A percentile compares a stretch with the other conserved stretches of the same genome.
Conservation (phyloP, 441 rosid genomes). For the Gossypium gossypioides region DNA sequence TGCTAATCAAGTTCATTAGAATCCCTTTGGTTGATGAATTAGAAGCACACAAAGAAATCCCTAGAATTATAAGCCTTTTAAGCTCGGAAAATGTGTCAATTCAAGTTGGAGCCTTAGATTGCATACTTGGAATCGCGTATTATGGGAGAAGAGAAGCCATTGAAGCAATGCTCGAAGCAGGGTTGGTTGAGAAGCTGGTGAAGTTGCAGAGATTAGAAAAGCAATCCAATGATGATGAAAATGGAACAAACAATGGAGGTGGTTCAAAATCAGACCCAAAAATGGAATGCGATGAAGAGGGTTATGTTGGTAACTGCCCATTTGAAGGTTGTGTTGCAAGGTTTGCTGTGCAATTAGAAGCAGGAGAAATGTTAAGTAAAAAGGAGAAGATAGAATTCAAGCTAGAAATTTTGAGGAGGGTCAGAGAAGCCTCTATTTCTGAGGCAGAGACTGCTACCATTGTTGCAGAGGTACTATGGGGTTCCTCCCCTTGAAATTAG, state of each 20-base stretch:
- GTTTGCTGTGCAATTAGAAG: conserved; percentile 46
- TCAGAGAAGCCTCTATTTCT: conserved; percentile 32
- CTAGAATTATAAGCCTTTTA: conserved; percentile 26
- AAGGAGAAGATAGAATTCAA: conserved; percentile 35
- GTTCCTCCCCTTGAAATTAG: conserved; percentile 32
- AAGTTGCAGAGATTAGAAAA: conserved; percentile 32
- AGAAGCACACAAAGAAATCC: conserved; percentile 30
- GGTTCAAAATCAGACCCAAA: background rate
- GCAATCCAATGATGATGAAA: background rate
- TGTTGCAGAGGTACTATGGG: conserved; percentile 49
- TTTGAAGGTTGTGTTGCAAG: conserved; percentile 32
- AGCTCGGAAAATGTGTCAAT: conserved; percentile 19
- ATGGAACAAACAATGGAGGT: background rate
- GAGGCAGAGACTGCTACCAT: conserved; percentile 38
- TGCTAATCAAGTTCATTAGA: conserved; percentile 29
- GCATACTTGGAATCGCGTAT: conserved; percentile 40
- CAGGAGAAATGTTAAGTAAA: conserved; percentile 36
- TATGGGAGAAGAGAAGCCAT: conserved; percentile 45
- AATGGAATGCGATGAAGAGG: background rate
- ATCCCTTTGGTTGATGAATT: conserved; percentile 45
- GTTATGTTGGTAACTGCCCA: background rate
- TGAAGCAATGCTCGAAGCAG: conserved; percentile 30
- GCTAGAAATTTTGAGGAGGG: conserved; percentile 33
- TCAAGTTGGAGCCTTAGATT: conserved; percentile 26
- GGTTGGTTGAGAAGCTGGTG: conserved; percentile 34